Evolutionary conservation across 2,329 filamentous ascomycete genomes (phyloP).

Genomic region (Scortechinia acanthostroma): DNA sequence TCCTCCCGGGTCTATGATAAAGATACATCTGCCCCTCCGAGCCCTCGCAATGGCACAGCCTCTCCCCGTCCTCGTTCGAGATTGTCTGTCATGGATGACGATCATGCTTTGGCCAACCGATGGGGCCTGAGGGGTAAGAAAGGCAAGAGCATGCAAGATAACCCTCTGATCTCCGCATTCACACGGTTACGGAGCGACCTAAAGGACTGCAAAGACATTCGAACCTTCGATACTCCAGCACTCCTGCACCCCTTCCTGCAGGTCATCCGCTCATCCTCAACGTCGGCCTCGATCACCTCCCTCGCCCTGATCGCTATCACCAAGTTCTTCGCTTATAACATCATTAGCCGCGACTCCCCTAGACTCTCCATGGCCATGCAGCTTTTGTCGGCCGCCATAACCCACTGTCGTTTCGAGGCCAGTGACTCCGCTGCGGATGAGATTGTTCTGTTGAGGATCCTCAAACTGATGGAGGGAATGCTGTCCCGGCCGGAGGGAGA

Average conservation of each 20-base stretch:
- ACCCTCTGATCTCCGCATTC: conserved; percentile 91
- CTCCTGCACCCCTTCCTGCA: conserved; percentile 90
- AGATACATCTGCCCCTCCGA: conserved; percentile 36
- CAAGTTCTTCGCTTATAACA: conserved; percentile 92
- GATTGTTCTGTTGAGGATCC: conserved; percentile 85
- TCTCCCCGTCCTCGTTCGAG: conserved; percentile 15
- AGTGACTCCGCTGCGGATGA: conserved; percentile 93
- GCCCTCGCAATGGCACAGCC: conserved; percentile 29
- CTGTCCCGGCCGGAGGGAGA: conserved; percentile 87
- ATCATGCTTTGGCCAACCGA: conserved; percentile 60
- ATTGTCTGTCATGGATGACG: conserved; percentile 19
- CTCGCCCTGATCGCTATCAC: conserved; percentile 87
- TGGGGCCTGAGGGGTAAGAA: conserved; percentile 94
- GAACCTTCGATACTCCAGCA: conserved; percentile 73
- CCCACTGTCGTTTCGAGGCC: conserved; percentile 94
- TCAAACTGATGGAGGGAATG: conserved; percentile 98
- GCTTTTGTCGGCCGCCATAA: conserved; percentile 85
- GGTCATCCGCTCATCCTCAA: conserved; percentile 92
- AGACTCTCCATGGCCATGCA: conserved; percentile 89
- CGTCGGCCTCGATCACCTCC: conserved; percentile 91
- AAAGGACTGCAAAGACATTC: conserved; percentile 72
- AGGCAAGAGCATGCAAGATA: conserved; percentile 94
- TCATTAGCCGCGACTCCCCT: conserved; percentile 79
- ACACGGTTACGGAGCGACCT: conserved; percentile 82
- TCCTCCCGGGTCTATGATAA: conserved; percentile 32